phyloP scores from a whole-genome alignment of 2,329 filamentous ascomycete genomes.

The Coniochaeta prunicola region DNA sequence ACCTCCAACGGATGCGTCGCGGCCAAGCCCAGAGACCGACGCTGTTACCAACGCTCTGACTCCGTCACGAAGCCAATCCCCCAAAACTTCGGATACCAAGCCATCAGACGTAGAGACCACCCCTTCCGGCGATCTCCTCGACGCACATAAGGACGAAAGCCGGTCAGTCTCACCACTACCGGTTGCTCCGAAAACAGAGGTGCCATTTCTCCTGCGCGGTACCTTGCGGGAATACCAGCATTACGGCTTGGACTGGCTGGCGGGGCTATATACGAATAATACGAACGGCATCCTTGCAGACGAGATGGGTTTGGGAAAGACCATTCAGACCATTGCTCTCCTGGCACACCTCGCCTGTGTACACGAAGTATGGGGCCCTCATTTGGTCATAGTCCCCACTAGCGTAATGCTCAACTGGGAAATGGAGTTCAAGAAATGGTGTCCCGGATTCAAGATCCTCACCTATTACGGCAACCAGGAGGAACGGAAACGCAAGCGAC shows the following conservation, averaged over 20 bases:
- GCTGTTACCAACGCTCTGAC: conserved; percentile 34
- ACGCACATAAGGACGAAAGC: conserved; percentile 22
- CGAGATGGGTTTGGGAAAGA: conserved; percentile 98
- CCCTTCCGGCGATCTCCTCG: conserved; percentile 27
- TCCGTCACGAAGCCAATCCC: conserved; percentile 38
- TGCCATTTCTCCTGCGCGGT: conserved; percentile 78
- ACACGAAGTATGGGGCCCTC: conserved; percentile 89
- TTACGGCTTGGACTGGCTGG: conserved; percentile 94
- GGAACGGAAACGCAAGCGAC: conserved; percentile 82
- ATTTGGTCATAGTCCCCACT: conserved; percentile 92
- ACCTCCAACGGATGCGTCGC: conserved; percentile 18
- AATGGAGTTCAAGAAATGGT: conserved; percentile 99
- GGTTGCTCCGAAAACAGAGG: conserved; percentile 53
- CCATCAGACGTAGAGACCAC: conserved; percentile 40
- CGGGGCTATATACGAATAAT: conserved; percentile 81
- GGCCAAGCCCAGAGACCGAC: conserved; percentile 34
- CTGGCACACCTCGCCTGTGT: conserved; percentile 87
- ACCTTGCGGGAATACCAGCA: conserved; percentile 94
- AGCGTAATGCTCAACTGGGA: conserved; percentile 99
- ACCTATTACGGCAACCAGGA: conserved; percentile 94
- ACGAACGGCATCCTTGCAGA: conserved; percentile 96
- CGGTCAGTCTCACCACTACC: conserved; percentile 23
- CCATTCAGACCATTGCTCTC: conserved; percentile 93
- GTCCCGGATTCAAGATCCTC: conserved; percentile 94
- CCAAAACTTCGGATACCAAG: conserved; percentile 42